phyloP scores from a whole-genome alignment of 1,139 yeast genomes.

The Pneumocystis jirovecii region DNA sequence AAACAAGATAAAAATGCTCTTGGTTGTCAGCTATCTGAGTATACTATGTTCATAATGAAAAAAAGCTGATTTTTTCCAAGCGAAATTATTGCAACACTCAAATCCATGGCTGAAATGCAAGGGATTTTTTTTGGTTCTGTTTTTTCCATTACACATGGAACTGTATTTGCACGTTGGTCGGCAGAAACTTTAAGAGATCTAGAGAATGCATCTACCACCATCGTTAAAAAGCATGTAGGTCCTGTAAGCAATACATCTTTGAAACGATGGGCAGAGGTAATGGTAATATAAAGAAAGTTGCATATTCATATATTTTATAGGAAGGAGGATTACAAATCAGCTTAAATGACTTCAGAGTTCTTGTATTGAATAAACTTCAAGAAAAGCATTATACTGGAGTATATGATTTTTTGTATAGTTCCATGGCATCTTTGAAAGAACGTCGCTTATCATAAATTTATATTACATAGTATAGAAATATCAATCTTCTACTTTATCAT shows the following conservation, averaged over 20 bases:
- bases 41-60: background rate
- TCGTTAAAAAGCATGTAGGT: constrained; percentile 31
- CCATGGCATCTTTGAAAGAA: constrained; percentile 6
- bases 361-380: constrained; percentile 4
- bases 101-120: constrained; percentile 6
- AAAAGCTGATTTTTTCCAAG: background rate
- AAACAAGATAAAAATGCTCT: constrained; percentile 19
- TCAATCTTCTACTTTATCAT: background rate
- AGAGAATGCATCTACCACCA: constrained; percentile 29
- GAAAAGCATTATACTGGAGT: constrained; percentile 5
- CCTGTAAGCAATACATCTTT: constrained; percentile 20
- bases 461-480: background rate
- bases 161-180: constrained; percentile 37
- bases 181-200: constrained; percentile 33
- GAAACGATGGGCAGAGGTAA: constrained; percentile 4
- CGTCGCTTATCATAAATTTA: background rate
- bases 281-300: background rate
- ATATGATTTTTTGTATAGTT: constrained; percentile 7
- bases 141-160: constrained; percentile 41
- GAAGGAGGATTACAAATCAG: constrained; percentile 3
- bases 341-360: constrained; percentile 5
- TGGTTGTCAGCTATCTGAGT: constrained; percentile 17
- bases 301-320: background rate
- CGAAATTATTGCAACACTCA: background rate
- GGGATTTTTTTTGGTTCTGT: constrained; percentile 22